phyloP scores from a whole-genome alignment of 352 stramenopile genomes.

The Poterioochromonas sp. region DNA sequence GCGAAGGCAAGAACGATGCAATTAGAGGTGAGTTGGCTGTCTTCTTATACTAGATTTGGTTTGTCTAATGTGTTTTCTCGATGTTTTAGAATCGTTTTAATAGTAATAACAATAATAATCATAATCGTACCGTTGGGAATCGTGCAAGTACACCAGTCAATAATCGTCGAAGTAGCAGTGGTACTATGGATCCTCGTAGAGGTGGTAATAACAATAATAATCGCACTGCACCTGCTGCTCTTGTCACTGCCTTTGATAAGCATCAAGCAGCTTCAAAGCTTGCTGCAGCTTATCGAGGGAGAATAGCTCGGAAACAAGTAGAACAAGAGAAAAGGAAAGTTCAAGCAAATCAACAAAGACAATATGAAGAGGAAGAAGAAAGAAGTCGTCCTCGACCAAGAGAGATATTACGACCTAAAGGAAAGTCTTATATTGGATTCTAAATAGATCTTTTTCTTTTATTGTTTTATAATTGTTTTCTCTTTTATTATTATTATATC shows the following conservation, averaged over 20 bases:
- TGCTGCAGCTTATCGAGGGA: constrained; percentile 32
- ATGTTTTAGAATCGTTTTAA: not conserved
- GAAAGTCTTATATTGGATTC: constrained; percentile 35
- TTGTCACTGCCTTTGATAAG: not conserved
- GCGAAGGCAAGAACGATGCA: no score
- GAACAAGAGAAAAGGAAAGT: constrained; percentile 12
- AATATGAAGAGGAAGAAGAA: constrained; percentile 15
- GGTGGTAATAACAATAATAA: not conserved
- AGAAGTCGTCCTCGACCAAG: not conserved
- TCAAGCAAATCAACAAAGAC: not conserved
- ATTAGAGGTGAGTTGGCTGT: not conserved
- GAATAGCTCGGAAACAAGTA: constrained; percentile 28
- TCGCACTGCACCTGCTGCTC: not conserved
- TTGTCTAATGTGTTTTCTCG: not conserved
- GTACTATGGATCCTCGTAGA: no score
- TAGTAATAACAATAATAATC: not conserved
- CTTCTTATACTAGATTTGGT: not conserved
- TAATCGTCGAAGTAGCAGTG: not conserved
- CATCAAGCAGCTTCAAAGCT: constrained; percentile 34
- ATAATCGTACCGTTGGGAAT: not conserved
- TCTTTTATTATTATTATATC: not conserved
- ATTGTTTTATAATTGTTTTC: not conserved
- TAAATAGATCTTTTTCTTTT: constrained; percentile 10
- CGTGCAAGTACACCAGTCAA: not conserved
- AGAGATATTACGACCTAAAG: constrained; percentile 23